Evolutionary conservation across 331 rosid genomes (phyloP).

Genomic region (Acacia concinna): DNA sequence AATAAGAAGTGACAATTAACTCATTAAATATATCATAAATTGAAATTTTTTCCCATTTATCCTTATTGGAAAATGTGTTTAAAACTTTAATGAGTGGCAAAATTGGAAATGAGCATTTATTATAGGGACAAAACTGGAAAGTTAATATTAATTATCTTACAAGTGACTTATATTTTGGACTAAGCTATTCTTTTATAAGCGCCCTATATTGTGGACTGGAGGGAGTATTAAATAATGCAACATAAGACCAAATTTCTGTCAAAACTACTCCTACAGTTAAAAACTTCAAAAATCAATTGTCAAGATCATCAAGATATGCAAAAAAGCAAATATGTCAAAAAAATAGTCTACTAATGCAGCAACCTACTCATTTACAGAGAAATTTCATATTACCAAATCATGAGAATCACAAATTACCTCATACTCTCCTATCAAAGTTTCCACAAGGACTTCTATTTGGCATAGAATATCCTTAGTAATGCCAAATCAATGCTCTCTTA

Average conservation of each 20-base stretch:
- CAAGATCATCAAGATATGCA: background rate
- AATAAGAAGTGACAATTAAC: too few relatives aligned
- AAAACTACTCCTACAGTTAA: slow-evolving; percentile 18
- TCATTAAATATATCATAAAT: too few relatives aligned
- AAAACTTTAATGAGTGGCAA: too few relatives aligned
- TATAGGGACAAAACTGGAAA: too few relatives aligned
- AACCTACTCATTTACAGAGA: slow-evolving; percentile 18
- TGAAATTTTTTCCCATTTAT: too few relatives aligned
- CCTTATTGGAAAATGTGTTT: too few relatives aligned
- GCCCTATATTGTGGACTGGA: too few relatives aligned
- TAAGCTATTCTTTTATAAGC: too few relatives aligned
- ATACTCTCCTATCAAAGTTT: slow-evolving; percentile 15
- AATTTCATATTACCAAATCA: slow-evolving; percentile 25
- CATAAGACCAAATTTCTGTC: background rate
- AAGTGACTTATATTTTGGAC: too few relatives aligned
- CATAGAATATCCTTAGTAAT: background rate
- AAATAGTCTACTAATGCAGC: slow-evolving; percentile 15
- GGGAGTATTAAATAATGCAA: background rate
- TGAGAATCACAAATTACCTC: slow-evolving; percentile 3
- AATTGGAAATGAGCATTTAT: too few relatives aligned
- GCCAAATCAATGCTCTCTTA: slow-evolving; percentile 21
- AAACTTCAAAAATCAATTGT: background rate
- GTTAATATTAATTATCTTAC: too few relatives aligned
- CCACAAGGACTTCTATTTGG: slow-evolving; percentile 9
- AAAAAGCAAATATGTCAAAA: background rate